These are phyloP conservation scores for Fusarium coicis DNA, from an alignment of 2,329 filamentous ascomycete species.

Conservation along the genomic window DNA sequence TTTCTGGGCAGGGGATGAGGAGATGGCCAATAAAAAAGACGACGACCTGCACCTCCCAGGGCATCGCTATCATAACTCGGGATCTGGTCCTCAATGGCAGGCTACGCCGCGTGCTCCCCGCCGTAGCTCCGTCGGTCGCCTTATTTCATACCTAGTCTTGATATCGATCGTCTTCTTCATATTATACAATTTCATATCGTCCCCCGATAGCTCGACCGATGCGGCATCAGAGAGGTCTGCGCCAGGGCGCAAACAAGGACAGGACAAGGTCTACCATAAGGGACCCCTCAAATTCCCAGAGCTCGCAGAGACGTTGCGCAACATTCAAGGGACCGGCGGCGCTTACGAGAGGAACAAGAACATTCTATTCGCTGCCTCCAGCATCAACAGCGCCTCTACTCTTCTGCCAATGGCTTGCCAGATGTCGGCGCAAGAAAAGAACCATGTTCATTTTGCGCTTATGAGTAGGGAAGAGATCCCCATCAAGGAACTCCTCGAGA, in stretches of 20 bases:
- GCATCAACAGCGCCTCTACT: constrained; percentile 75
- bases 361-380: constrained; percentile 82
- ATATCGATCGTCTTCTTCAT: constrained; percentile 63
- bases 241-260: constrained; percentile 14
- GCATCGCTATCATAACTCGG: constrained; percentile 44
- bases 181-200: constrained; percentile 34
- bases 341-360: constrained; percentile 68
- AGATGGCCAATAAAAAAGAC: constrained; percentile 67
- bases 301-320: constrained; percentile 72
- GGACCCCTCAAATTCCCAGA: constrained; percentile 76
- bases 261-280: constrained; percentile 64
- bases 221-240: constrained; percentile 8
- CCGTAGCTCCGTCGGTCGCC: constrained; percentile 65
- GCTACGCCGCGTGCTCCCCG: constrained; percentile 54
- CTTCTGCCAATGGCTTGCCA: constrained; percentile 86
- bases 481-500: constrained; percentile 73
- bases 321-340: constrained; percentile 65
- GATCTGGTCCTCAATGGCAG: constrained; percentile 53
- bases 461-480: constrained; percentile 78
- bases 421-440: constrained; percentile 77
- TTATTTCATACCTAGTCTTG: constrained; percentile 67
- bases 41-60: constrained; percentile 58
- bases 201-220: constrained; percentile 47
- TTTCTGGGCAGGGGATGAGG: constrained; percentile 63
- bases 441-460: constrained; percentile 83